Evolutionary conservation across 164 flowering plant genomes (phyloP).

Genomic region (Paratinospora sagittata): DNA sequence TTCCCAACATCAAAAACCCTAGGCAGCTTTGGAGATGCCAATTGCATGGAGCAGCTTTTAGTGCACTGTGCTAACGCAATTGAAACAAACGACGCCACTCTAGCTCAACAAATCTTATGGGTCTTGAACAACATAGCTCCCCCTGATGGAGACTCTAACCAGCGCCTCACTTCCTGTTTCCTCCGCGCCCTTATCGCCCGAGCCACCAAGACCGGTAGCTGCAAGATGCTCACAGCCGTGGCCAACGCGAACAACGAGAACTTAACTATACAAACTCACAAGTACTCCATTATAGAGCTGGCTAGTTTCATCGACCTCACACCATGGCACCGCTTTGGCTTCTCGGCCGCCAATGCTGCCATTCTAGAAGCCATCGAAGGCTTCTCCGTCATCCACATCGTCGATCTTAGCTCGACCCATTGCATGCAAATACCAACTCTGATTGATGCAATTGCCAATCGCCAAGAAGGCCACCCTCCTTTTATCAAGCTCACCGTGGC

Average conservation of each 20-base stretch:
- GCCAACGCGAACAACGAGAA: slow-evolving; percentile 31
- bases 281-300: slow-evolving; percentile 64
- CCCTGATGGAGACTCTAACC: slow-evolving; percentile 86
- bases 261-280: slow-evolving; percentile 39
- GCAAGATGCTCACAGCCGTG: slow-evolving; percentile 52
- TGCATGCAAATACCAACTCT: no score
- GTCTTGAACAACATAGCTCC: slow-evolving; percentile 88
- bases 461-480: no score
- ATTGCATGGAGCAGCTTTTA: no score
- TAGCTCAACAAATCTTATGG: slow-evolving; percentile 95
- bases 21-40: no score
- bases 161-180: slow-evolving; percentile 76
- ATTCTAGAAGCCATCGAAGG: slow-evolving; percentile 63
- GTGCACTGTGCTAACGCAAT: no score
- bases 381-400: slow-evolving; percentile 55
- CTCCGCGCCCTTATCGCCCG: slow-evolving; percentile 82
- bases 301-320: slow-evolving; percentile 80
- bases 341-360: slow-evolving; percentile 87
- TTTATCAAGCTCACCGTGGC: no score
- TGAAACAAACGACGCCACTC: no score
- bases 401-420: slow-evolving; percentile 67
- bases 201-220: slow-evolving; percentile 57
- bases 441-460: no score
- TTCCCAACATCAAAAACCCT: no score
- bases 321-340: slow-evolving; percentile 95